phyloP scores from a whole-genome alignment of 2,329 filamentous ascomycete species.

The Penicillium rolfsii region DNA sequence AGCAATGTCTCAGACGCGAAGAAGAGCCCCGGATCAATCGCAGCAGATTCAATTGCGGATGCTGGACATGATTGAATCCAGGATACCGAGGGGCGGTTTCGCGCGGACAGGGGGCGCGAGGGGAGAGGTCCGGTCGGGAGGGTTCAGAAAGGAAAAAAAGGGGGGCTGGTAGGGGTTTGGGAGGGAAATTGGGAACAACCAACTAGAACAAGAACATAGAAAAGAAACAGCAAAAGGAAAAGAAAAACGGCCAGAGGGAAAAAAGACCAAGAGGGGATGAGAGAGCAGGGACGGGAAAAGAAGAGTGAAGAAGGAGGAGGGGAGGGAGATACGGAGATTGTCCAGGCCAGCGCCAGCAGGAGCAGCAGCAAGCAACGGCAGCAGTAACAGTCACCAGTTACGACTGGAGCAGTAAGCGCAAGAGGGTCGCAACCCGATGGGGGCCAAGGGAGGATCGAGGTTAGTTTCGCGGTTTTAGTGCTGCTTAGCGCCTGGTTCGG shows the following conservation, averaged over 20 bases:
- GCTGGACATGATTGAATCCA: constrained; percentile 31
- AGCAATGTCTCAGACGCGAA: constrained; percentile 30
- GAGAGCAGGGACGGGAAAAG: constrained; percentile 25
- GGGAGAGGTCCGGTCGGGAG: constrained; percentile 22
- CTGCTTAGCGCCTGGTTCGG: constrained; percentile 2
- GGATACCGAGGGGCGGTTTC: constrained; percentile 24
- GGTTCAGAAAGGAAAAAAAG: too few species aligned
- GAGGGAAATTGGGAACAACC: constrained; percentile 5
- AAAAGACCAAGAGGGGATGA: constrained; percentile 22
- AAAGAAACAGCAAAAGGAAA: constrained; percentile 24
- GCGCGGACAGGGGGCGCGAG: constrained; percentile 36
- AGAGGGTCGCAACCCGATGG: background rate
- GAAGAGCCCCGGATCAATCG: constrained; percentile 15
- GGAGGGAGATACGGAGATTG: background rate
- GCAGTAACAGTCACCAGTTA: background rate
- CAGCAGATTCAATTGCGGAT: constrained; percentile 24
- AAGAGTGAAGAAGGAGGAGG: constrained; percentile 13
- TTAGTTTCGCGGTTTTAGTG: constrained; percentile 1
- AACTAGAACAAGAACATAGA: constrained; percentile 22
- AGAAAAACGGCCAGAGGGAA: constrained; percentile 18
- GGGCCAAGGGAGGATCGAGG: background rate
- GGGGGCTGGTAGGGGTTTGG: background rate
- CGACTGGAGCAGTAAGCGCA: background rate
- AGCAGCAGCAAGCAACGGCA: constrained; percentile 1
- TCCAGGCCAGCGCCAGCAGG: background rate